These are phyloP conservation scores for Mortierella sp. DNA, from an alignment of 371 early-diverging fungal genomes.

Conservation along the genomic window DNA sequence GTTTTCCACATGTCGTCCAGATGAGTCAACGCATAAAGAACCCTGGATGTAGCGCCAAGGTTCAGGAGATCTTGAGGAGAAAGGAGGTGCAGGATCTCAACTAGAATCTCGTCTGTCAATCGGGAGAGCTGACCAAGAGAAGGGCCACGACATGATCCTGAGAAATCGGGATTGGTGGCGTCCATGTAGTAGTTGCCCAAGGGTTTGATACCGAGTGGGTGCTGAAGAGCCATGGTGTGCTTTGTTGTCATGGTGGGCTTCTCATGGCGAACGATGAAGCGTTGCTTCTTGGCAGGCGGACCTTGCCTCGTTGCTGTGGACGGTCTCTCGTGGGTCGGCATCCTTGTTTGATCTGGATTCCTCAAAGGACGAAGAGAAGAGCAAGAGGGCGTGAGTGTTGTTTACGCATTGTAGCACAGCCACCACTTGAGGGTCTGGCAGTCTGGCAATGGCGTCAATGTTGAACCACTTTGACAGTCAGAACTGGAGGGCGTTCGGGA, in stretches of 20 bases:
- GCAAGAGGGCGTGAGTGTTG: too few species aligned
- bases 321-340: conserved; percentile 40
- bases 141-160: conserved; percentile 46
- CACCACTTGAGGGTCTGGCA: too few species aligned
- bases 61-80: conserved; percentile 43
- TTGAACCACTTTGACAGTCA: too few species aligned
- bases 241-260: conserved; percentile 49
- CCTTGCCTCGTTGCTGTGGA: conserved; percentile 12
- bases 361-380: too few species aligned
- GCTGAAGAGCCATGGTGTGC: conserved; percentile 50
- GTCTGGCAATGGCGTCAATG: too few species aligned
- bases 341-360: too few species aligned
- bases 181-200: conserved; percentile 67
- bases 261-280: conserved; percentile 50
- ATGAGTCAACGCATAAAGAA: conserved; percentile 59
- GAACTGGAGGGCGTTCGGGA: too few species aligned
- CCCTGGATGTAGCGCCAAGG: conserved; percentile 56
- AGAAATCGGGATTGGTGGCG: conserved; percentile 41
- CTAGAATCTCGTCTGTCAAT: conserved; percentile 60
- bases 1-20: conserved; percentile 69
- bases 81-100: conserved; percentile 55
- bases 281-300: conserved; percentile 23
- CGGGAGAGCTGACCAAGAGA: conserved; percentile 59
- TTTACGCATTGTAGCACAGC: too few species aligned
- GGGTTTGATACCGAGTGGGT: conserved; percentile 72